phyloP scores from a whole-genome alignment of 768 basidiomycete species.

The Mycena maculata region DNA sequence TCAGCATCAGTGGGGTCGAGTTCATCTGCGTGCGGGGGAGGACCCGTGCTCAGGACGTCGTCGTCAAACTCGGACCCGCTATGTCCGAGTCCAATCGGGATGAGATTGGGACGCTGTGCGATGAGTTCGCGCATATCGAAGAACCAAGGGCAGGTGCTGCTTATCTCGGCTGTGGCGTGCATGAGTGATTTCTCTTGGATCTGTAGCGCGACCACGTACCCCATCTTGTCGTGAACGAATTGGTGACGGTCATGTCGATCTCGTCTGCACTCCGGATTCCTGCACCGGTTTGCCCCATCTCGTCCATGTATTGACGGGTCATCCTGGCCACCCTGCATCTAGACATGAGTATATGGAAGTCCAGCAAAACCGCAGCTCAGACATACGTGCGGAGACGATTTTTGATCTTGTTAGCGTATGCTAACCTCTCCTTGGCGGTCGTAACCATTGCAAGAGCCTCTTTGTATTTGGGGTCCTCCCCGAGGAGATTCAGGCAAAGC shows the following conservation, averaged over 20 bases:
- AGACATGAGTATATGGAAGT: not conserved
- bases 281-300: constrained; percentile 5
- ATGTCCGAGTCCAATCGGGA: constrained; percentile 4
- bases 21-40: not conserved
- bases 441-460: not conserved
- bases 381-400: not conserved
- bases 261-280: not conserved
- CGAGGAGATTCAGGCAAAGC: not conserved
- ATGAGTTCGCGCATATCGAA: constrained; percentile 23
- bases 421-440: not conserved
- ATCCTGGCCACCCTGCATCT: not conserved
- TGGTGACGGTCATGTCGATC: constrained; percentile 2
- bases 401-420: constrained; percentile 1
- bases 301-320: not conserved
- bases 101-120: constrained; percentile 11
- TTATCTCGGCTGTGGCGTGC: not conserved
- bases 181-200: not conserved
- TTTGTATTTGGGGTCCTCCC: no score
- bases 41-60: not conserved
- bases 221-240: not conserved
- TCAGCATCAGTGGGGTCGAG: not conserved
- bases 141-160: constrained; percentile 7
- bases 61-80: not conserved
- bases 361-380: no score
- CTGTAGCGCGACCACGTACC: not conserved